Evolutionary conservation across 164 flowering plant genomes (phyloP), one percentile per base, ranked within the genome.

Genomic region (Magnolia kwangsiensis): DNA sequence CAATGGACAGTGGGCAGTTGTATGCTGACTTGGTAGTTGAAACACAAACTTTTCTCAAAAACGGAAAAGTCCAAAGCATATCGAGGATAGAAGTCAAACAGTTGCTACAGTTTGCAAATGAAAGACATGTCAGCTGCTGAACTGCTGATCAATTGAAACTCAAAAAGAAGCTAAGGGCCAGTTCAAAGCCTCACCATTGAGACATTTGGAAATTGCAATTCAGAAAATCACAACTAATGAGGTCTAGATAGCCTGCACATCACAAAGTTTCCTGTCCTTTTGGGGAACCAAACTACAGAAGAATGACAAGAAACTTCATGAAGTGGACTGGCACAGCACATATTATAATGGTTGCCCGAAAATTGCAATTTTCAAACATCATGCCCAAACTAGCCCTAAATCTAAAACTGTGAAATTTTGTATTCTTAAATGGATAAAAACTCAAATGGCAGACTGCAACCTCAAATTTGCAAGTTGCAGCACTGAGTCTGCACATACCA

Each of bases 241-340:
- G 61, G 61, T 55, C 18, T 16, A 55, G 61, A 55, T 55, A 16
- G 61, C 61, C 61, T 55, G 16, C 61, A 55, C 13, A 16, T 11
- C 61, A 55, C 18, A 55, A 55, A 55, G 61, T 55, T 55, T 16
- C 61, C 18, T 31, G 50, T 75, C 20, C 24, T 58, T 61, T 24
- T 31, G 68, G 67, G 51, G 21, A 72, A 72, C 4, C 74, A 9
- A 8, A 58, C 75, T 63, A 18, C 37, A 27, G 67, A 58, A 59
- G 63, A 51, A 73, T 8, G 19, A 27, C 58, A 7, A 16, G 13
- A 19, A 37, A 37, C 10, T 2, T 18, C 21, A 29, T 55, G 18
- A 37, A 37, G 45, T 37, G 45, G 45, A n/a, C 49, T 55, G 50
- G 45, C 24, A 14, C 1, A 27, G 5, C 27, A 7, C 3, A 18